Percentiles rank a stretch among this genome's conserved stretches.
phyloP scores from a whole-genome alignment of 208 protist genomes.

The Acanthamoeba lenticulata region DNA sequence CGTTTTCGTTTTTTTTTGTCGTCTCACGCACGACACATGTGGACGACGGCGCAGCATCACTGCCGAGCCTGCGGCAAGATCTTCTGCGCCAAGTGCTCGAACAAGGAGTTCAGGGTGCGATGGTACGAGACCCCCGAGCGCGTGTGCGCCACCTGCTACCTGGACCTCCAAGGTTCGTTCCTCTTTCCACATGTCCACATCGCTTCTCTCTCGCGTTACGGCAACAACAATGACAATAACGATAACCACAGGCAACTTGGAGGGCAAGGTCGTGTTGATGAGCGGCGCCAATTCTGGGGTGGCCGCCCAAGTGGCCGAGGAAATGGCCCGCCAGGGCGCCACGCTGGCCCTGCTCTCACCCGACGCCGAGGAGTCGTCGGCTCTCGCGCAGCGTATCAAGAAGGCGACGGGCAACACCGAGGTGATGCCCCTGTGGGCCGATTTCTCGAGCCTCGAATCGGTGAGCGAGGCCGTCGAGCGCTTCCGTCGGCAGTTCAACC shows the following conservation, averaged over 20 bases:
- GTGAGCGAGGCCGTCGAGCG: not conserved
- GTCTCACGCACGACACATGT: not conserved
- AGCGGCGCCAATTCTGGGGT: not conserved
- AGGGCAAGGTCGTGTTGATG: not conserved
- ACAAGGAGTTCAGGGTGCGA: not conserved
- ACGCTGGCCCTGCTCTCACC: not conserved
- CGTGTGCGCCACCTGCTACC: not conserved
- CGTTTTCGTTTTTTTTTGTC: not conserved
- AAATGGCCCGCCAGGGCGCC: not conserved
- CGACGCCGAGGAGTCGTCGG: not conserved
- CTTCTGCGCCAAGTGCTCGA: not conserved
- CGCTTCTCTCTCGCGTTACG: not conserved
- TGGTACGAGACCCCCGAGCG: not conserved
- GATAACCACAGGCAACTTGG: not conserved
- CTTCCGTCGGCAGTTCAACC: not conserved
- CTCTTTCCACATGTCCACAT: not conserved
- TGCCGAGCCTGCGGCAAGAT: constrained; percentile 27
- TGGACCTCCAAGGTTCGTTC: not conserved
- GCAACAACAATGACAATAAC: not conserved
- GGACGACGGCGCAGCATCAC: not conserved
- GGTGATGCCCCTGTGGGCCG: constrained; percentile 4
- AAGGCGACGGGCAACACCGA: not conserved
- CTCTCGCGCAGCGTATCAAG: not conserved
- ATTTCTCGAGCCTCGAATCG: not conserved
- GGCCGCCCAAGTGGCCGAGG: not conserved